Evolutionary conservation across 2,329 filamentous ascomycete species (phyloP).

Genomic region (Fusarium oxysporum): DNA sequence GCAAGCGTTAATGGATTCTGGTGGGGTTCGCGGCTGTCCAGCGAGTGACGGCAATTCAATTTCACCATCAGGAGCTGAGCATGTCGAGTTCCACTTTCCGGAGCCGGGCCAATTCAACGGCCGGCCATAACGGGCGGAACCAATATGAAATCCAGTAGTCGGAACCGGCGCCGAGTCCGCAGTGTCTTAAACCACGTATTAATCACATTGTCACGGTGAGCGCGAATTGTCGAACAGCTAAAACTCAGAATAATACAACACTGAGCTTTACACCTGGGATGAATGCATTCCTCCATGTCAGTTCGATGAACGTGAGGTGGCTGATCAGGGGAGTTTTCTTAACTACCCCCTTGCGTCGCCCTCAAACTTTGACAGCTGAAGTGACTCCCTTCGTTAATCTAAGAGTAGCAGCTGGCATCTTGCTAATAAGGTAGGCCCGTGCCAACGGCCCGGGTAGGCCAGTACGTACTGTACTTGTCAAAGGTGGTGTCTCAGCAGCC

Average conservation of each 20-base stretch:
- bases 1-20: slow-evolving; percentile 14
- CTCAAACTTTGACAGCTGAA: slow-evolving; percentile 16
- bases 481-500: neutral
- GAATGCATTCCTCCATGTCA: neutral
- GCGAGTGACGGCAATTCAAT: slow-evolving; percentile 30
- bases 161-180: slow-evolving; percentile 15
- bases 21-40: slow-evolving; percentile 21
- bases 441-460: neutral
- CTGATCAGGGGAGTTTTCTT: neutral
- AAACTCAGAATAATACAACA: neutral
- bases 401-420: slow-evolving; percentile 3
- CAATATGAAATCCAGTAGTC: neutral
- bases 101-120: slow-evolving; percentile 19
- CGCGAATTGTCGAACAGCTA: neutral
- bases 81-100: neutral
- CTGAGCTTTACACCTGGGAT: neutral
- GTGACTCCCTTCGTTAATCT: neutral
- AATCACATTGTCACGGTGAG: neutral
- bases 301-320: neutral
- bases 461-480: slow-evolving; percentile 2
- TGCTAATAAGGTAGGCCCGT: neutral
- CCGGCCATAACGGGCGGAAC: neutral
- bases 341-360: neutral
- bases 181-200: neutral
- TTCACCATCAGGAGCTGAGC: slow-evolving; percentile 5